These are phyloP conservation scores for Sarcodon sp. DNA, from an alignment of 768 basidiomycete species.

Conservation along the genomic window DNA sequence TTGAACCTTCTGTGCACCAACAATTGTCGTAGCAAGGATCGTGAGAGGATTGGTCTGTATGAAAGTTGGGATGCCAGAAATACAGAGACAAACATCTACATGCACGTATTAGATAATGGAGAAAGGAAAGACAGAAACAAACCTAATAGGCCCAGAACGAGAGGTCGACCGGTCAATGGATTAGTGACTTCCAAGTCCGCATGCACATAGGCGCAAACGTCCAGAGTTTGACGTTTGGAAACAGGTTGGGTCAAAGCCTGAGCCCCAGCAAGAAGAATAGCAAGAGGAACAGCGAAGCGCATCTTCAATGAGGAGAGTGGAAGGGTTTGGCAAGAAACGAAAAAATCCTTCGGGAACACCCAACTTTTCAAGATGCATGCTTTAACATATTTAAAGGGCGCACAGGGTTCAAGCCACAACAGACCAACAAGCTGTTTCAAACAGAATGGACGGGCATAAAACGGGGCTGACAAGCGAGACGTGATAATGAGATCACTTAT, in stretches of 20 bases:
- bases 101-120: background rate
- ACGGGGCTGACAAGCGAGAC: too few relatives aligned
- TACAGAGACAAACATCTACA: slow-evolving; percentile 30
- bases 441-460: too few relatives aligned
- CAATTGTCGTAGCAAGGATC: slow-evolving; percentile 15
- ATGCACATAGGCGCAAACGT: background rate
- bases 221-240: background rate
- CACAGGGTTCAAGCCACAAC: too few relatives aligned
- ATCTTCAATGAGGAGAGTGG: background rate
- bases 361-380: too few relatives aligned
- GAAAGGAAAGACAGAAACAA: background rate
- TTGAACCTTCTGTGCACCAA: slow-evolving; percentile 18
- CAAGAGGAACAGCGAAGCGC: background rate
- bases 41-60: slow-evolving; percentile 19
- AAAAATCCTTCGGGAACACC: too few relatives aligned
- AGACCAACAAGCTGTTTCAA: too few relatives aligned
- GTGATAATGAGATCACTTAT: too few relatives aligned
- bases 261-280: background rate
- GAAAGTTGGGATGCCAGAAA: slow-evolving; percentile 23
- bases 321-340: too few relatives aligned
- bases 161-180: background rate
- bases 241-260: background rate
- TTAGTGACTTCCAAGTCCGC: background rate
- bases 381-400: too few relatives aligned
- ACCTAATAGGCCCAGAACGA: background rate